A percentile compares a stretch with the other conserved stretches of the same genome.
These are phyloP conservation scores for Clonostachys byssicola DNA, from an alignment of 2,329 filamentous ascomycete genomes.

Conservation along the genomic window DNA sequence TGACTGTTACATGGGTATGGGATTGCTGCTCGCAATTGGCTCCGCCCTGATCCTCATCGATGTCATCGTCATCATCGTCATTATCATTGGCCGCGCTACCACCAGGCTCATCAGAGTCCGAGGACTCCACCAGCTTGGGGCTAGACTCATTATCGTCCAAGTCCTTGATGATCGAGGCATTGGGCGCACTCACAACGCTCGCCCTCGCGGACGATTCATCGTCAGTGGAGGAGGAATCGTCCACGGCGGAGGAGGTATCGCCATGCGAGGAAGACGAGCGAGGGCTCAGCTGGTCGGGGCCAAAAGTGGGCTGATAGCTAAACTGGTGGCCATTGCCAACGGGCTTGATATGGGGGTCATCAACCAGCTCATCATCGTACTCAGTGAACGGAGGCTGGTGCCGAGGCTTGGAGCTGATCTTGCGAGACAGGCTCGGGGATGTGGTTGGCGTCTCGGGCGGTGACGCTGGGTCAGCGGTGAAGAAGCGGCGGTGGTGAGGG, in stretches of 20 bases:
- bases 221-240: constrained; percentile 14
- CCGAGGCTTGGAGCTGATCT: constrained; percentile 20
- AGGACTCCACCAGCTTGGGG: constrained; percentile 1
- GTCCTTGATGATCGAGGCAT: constrained; percentile 6
- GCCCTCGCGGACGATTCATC: constrained; percentile 18
- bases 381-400: constrained; percentile 23
- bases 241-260: constrained; percentile 7
- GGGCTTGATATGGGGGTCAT: constrained; percentile 35
- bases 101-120: neutral
- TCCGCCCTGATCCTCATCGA: constrained; percentile 6
- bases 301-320: constrained; percentile 28
- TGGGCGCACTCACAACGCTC: constrained; percentile 16
- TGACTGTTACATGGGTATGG: constrained; percentile 2
- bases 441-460: constrained; percentile 42
- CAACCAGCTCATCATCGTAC: constrained; percentile 18
- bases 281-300: constrained; percentile 28
- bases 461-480: constrained; percentile 34
- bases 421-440: constrained; percentile 25
- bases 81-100: neutral
- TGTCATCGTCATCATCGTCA: constrained; percentile 13
- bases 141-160: neutral
- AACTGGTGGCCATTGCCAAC: constrained; percentile 35
- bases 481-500: constrained; percentile 1
- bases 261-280: constrained; percentile 22
- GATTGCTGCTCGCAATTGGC: neutral